phyloP scores from a whole-genome alignment of 257 asterid species.

The Fraxinus anomala region DNA sequence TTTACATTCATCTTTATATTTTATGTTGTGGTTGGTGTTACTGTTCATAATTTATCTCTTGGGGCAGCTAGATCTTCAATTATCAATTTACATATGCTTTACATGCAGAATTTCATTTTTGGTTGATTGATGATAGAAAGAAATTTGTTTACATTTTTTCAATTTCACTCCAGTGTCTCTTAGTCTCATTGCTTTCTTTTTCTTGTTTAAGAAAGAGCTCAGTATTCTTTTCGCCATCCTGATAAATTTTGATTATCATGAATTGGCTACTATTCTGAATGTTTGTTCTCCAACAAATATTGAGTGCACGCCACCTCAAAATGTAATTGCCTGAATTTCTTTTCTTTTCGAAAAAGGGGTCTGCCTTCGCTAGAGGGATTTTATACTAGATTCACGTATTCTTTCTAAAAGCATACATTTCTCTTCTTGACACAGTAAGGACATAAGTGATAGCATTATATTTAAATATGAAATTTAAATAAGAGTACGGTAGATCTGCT shows the following conservation, averaged over 20 bases:
- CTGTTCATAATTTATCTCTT: neutral
- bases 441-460: too few species aligned
- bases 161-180: neutral
- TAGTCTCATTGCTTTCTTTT: neutral
- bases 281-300: neutral
- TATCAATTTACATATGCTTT: neutral
- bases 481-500: neutral
- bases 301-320: neutral
- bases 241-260: neutral
- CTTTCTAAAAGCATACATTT: too few species aligned
- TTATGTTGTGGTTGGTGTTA: neutral
- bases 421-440: too few species aligned
- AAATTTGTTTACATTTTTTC: too few species aligned
- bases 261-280: neutral
- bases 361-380: neutral
- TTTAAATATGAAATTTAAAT: too few species aligned
- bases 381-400: neutral
- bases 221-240: neutral
- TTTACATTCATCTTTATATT: neutral
- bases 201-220: neutral
- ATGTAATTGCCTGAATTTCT: neutral
- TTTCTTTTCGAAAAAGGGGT: neutral
- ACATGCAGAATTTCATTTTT: neutral
- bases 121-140: neutral
- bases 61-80: neutral